A percentile compares a stretch with the other conserved stretches of the same genome.
Conservation (phyloP, 192 early-diverging fungal species). For the Nowakowskiella sp. region DNA sequence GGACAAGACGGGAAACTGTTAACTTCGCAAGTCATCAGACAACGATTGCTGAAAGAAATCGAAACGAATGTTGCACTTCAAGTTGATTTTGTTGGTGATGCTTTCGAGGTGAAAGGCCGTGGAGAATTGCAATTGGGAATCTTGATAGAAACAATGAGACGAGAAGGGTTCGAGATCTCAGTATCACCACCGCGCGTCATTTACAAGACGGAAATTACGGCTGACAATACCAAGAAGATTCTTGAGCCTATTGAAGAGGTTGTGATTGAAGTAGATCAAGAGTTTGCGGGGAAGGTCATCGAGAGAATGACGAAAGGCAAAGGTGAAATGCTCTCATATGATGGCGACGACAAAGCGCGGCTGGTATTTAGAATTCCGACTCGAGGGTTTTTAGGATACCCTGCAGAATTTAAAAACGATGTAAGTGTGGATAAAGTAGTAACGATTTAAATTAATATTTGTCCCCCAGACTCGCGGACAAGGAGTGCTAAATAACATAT, state of each 20-base stretch:
- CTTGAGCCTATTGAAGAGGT: slow-evolving; percentile 80
- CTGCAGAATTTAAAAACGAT: slow-evolving; percentile 84
- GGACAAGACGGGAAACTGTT: slow-evolving; percentile 67
- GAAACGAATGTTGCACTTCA: slow-evolving; percentile 78
- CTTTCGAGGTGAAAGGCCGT: slow-evolving; percentile 77
- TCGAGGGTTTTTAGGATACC: slow-evolving; percentile 71
- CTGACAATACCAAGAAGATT: slow-evolving; percentile 45
- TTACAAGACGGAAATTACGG: slow-evolving; percentile 39
- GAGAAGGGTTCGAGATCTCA: slow-evolving; percentile 79
- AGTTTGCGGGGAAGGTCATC: slow-evolving; percentile 65
- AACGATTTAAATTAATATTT: neutral
- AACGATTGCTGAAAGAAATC: slow-evolving; percentile 64
- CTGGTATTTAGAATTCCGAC: slow-evolving; percentile 75
- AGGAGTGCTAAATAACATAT: slow-evolving; percentile 72
- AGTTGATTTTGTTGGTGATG: slow-evolving; percentile 57
- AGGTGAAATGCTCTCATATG: slow-evolving; percentile 69
- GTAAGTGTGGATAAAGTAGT: slow-evolving; percentile 12
- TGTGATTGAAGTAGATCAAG: slow-evolving; percentile 68
- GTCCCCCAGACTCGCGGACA: slow-evolving; percentile 57
- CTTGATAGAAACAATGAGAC: slow-evolving; percentile 81
- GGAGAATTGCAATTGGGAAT: slow-evolving; percentile 85
- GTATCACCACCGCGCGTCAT: slow-evolving; percentile 77
- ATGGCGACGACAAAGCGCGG: slow-evolving; percentile 63
- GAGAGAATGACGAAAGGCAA: slow-evolving; percentile 79
- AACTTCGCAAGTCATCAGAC: slow-evolving; percentile 71